phyloP scores from a whole-genome alignment of 495 filamentous ascomycete species.

The Neurospora sp. region DNA sequence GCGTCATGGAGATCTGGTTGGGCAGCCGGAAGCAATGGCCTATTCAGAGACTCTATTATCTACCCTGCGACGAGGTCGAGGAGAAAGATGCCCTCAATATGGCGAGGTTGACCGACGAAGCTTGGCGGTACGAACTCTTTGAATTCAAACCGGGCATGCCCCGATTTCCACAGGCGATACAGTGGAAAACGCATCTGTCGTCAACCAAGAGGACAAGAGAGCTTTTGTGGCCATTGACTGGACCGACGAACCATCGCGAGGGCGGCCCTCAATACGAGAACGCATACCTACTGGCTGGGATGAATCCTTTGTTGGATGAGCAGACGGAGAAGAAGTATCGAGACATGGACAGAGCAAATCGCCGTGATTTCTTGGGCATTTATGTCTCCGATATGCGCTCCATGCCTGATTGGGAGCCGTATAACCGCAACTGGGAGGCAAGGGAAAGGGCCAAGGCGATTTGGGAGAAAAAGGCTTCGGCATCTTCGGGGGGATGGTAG shows the following conservation, averaged over 20 bases:
- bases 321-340: not conserved
- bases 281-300: not conserved
- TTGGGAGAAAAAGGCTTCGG: not conserved
- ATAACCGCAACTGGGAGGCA: not conserved
- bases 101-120: not conserved
- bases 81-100: not conserved
- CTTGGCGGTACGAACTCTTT: not conserved
- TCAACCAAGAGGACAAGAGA: not conserved
- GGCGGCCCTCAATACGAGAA: conserved; percentile 10
- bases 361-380: not conserved
- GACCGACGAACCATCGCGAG: conserved; percentile 2
- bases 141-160: not conserved
- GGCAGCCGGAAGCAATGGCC: not conserved
- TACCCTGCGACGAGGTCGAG: not conserved
- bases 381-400: not conserved
- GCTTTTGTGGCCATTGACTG: not conserved
- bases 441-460: not conserved
- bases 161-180: not conserved
- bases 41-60: not conserved
- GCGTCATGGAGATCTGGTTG: not conserved
- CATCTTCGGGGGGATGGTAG: not conserved
- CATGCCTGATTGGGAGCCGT: not conserved
- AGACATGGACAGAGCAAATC: not conserved
- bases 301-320: not conserved
- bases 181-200: not conserved